Conservation (phyloP, 2,329 filamentous ascomycete genomes). For the Phaeosphaeriaceae sp. region DNA sequence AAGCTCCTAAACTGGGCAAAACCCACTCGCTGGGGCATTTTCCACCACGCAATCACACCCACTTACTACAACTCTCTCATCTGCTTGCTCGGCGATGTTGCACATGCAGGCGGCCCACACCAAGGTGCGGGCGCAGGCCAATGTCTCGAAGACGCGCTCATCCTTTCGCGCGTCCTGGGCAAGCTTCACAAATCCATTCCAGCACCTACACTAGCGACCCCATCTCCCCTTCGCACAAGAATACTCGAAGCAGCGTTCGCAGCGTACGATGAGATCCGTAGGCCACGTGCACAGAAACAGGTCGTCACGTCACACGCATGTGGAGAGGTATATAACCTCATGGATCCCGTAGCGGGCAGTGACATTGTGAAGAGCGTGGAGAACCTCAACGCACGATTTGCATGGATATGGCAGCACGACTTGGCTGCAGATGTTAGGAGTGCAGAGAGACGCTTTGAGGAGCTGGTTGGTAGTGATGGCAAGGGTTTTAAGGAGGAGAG, state of each 20-base stretch:
- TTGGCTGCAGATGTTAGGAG: slow-evolving; percentile 18
- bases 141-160: slow-evolving; percentile 37
- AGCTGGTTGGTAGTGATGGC: background rate
- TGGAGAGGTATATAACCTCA: slow-evolving; percentile 22
- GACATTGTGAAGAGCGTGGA: slow-evolving; percentile 20
- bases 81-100: slow-evolving; percentile 35
- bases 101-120: slow-evolving; percentile 33
- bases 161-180: slow-evolving; percentile 30
- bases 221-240: slow-evolving; percentile 10
- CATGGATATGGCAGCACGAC: slow-evolving; percentile 33
- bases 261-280: slow-evolving; percentile 29
- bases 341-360: slow-evolving; percentile 5
- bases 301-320: slow-evolving; percentile 21
- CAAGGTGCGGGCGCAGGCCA: slow-evolving; percentile 39
- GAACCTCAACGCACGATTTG: slow-evolving; percentile 20
- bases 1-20: slow-evolving; percentile 22
- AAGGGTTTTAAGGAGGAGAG: background rate
- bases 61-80: slow-evolving; percentile 30
- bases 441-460: slow-evolving; percentile 4
- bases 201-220: slow-evolving; percentile 1
- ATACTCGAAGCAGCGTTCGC: slow-evolving; percentile 25
- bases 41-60: slow-evolving; percentile 30
- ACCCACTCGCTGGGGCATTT: slow-evolving; percentile 33
- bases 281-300: slow-evolving; percentile 33
- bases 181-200: slow-evolving; percentile 8